A percentile compares a stretch with the other conserved stretches of the same genome.
Conservation (phyloP, 2,329 filamentous ascomycete genomes). For the Aspergillus chevalieri region DNA sequence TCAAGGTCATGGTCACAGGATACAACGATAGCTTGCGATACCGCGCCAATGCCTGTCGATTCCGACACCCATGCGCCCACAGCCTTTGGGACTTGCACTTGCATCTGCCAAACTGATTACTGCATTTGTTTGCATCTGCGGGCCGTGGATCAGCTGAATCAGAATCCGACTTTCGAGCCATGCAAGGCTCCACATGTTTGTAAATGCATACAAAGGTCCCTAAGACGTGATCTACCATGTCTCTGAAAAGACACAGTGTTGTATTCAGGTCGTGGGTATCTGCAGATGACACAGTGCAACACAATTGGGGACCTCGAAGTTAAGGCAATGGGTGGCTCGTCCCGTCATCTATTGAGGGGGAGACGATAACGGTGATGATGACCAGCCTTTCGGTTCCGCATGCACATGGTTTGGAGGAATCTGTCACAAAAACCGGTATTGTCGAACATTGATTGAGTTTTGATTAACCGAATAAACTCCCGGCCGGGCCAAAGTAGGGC, state of each 20-base stretch:
- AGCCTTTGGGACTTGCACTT: slow-evolving; percentile 1
- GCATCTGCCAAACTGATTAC: slow-evolving; percentile 12
- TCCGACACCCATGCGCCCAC: background rate
- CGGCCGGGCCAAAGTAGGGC: slow-evolving; percentile 12
- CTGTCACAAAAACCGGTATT: background rate
- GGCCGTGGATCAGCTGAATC: slow-evolving; percentile 7
- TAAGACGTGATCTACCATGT: slow-evolving; percentile 21
- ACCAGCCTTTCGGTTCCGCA: background rate
- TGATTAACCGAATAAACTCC: background rate
- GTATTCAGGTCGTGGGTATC: slow-evolving; percentile 20
- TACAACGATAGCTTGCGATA: no score
- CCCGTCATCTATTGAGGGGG: background rate
- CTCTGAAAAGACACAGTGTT: slow-evolving; percentile 11
- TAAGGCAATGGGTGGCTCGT: slow-evolving; percentile 5
- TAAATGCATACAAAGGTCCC: slow-evolving; percentile 9
- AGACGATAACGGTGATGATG: background rate
- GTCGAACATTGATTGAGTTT: background rate
- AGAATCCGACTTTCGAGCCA: slow-evolving; percentile 8
- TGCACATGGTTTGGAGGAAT: background rate
- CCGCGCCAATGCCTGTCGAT: slow-evolving; percentile 3
- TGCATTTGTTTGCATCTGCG: slow-evolving; percentile 23
- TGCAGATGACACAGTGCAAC: slow-evolving; percentile 26
- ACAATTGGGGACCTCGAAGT: slow-evolving; percentile 26
- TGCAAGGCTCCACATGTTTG: slow-evolving; percentile 25
- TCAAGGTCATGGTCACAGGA: no score